phyloP scores from a whole-genome alignment of 2,329 filamentous ascomycete species.

The Epichloe brachyelytri region DNA sequence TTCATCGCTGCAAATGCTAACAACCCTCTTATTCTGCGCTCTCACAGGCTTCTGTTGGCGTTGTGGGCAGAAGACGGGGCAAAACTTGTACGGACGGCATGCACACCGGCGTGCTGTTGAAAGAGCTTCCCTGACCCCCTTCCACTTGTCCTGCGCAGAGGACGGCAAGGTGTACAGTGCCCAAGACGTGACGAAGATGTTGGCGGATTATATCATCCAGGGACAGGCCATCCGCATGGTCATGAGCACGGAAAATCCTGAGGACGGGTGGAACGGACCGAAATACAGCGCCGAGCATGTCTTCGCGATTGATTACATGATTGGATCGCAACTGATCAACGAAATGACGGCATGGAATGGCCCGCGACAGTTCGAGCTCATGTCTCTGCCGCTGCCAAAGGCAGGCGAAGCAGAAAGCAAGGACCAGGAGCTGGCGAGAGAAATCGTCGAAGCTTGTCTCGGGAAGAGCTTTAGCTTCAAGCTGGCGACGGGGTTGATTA shows the following conservation, averaged over 20 bases:
- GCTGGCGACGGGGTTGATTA: constrained; percentile 39
- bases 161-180: constrained; percentile 17
- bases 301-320: constrained; percentile 37
- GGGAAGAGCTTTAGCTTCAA: constrained; percentile 40
- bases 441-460: constrained; percentile 39
- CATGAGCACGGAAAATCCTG: constrained; percentile 36
- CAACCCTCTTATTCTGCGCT: constrained; percentile 33
- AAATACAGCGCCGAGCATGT: constrained; percentile 34
- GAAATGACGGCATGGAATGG: constrained; percentile 39
- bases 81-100: constrained; percentile 38
- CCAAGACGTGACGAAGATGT: constrained; percentile 26
- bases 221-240: constrained; percentile 39
- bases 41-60: constrained; percentile 36
- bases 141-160: constrained; percentile 9
- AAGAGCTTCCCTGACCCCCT: constrained; percentile 27
- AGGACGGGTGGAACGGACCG: constrained; percentile 40
- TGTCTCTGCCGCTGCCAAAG: constrained; percentile 24
- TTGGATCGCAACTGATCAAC: constrained; percentile 38
- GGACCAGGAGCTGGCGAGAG: constrained; percentile 33
- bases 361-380: constrained; percentile 32
- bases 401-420: constrained; percentile 20
- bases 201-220: constrained; percentile 46
- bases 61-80: constrained; percentile 32
- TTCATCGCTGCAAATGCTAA: constrained; percentile 25
- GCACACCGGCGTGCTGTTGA: constrained; percentile 32